Evolutionary conservation across 1,284 basidiomycete species (phyloP), one percentile per base, ranked within the genome.

Genomic region (Athelia sp.): DNA sequence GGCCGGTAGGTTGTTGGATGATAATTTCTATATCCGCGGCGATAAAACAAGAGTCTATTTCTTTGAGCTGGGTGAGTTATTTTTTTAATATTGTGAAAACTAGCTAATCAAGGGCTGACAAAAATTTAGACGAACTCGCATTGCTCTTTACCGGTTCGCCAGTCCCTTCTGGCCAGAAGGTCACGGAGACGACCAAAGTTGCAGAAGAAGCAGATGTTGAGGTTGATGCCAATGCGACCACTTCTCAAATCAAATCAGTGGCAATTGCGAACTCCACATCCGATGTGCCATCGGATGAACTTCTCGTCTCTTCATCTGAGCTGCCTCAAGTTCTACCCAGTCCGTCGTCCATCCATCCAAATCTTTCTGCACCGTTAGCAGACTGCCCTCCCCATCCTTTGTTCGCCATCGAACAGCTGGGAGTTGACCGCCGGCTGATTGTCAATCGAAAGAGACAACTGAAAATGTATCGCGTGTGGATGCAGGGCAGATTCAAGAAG

Each of bases 31-130:
- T 61, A 87, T 95, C 46, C 81, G 96, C 44, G 96, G 96, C 1
- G 96, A 99, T 67, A 96, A 95, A 56, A 99, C 96, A 0, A 76
- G 97, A 31, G 95, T 98, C 0, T 98, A 97, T 66, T 98, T 97
- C 65, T 98, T 98, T 59, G 88, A 90, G 54, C 65, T 88, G 17
- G 90, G 91, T 88, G 55, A 43, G 75, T 18, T 22, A 4, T 43
- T 26, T 10, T 34, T 19, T 23, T 2, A 11, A 23, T 23, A 14
- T 23, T 48, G 3, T 43, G 40, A 13, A 2, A 22, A 11, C n/a
- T n/a, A n/a, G 32, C 26, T 10, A 31, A n/a, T n/a, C n/a, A n/a
- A n/a, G n/a, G n/a, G n/a, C n/a, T n/a, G n/a, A n/a, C n/a, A n/a
- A n/a, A 13, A 18, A 22, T 29, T 4, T 58, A 91, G 92, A 94